phyloP scores from a whole-genome alignment of 176 grass and related monocot species.

The Oryza rufipogon region DNA sequence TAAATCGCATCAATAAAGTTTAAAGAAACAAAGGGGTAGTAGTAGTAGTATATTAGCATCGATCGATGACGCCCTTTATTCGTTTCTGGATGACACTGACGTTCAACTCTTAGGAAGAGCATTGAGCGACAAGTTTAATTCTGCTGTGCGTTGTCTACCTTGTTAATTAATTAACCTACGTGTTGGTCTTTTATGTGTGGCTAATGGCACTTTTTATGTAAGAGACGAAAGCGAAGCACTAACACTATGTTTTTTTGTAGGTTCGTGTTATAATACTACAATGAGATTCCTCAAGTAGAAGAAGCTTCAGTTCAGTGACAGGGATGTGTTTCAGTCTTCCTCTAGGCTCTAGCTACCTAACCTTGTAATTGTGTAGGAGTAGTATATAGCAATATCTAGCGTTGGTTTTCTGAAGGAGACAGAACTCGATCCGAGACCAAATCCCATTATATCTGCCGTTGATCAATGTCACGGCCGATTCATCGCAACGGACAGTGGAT shows the following conservation, averaged over 20 bases:
- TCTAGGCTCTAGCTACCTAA: too few relatives aligned
- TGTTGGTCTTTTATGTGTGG: too few relatives aligned
- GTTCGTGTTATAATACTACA: not conserved
- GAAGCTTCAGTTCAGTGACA: conserved; percentile 2
- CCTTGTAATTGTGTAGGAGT: too few relatives aligned
- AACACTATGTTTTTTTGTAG: not conserved
- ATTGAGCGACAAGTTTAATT: conserved; percentile 10
- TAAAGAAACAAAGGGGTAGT: not conserved
- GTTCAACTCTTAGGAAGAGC: not conserved
- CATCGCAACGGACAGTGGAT: not conserved
- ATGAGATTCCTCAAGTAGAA: not conserved
- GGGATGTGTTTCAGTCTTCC: not conserved
- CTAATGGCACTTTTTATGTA: not conserved
- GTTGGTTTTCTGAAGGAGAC: not conserved
- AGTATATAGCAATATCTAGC: not conserved
- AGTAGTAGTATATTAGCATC: not conserved
- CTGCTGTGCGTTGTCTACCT: not conserved
- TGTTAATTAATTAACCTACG: not conserved
- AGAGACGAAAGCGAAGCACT: conserved; percentile 18
- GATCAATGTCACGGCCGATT: not conserved
- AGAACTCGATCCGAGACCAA: not conserved
- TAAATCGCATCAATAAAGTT: not conserved
- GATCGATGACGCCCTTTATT: not conserved
- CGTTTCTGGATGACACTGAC: conserved; percentile 2
- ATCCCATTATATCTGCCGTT: not conserved